phyloP scores from a whole-genome alignment of 2,329 filamentous ascomycete species.

The Hymenotorrendiella dingleyae region DNA sequence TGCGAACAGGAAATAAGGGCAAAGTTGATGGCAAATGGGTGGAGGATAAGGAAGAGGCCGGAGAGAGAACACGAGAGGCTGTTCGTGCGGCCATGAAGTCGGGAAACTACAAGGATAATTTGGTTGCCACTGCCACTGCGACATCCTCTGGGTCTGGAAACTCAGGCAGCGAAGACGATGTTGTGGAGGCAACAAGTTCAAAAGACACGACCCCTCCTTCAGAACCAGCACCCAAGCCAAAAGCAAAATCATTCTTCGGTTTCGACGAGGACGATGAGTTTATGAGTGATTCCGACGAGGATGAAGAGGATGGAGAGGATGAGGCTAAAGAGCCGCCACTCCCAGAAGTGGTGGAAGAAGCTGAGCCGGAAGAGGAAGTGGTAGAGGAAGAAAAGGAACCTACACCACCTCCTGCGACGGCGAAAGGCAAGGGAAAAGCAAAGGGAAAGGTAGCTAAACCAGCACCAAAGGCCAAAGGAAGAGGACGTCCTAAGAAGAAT shows the following conservation, averaged over 20 bases:
- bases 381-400: constrained; percentile 22
- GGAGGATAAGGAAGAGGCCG: constrained; percentile 86
- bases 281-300: constrained; percentile 60
- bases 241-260: constrained; percentile 55
- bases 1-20: constrained; percentile 65
- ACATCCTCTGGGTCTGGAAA: constrained; percentile 34
- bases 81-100: constrained; percentile 65
- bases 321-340: constrained; percentile 8
- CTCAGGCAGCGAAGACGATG: constrained; percentile 30
- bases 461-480: constrained; percentile 38
- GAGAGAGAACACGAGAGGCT: constrained; percentile 73
- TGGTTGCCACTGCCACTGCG: constrained; percentile 36
- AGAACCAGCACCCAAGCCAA: constrained; percentile 32
- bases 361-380: constrained; percentile 12
- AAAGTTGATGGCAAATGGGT: constrained; percentile 88
- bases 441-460: constrained; percentile 11
- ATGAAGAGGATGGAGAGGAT: constrained; percentile 27
- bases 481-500: constrained; percentile 20
- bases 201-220: constrained; percentile 44
- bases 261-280: constrained; percentile 78
- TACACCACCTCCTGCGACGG: constrained; percentile 13
- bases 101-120: constrained; percentile 56
- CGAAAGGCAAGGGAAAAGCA: constrained; percentile 12
- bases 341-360: constrained; percentile 15
- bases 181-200: constrained; percentile 24